Conservation (phyloP, 2,329 filamentous ascomycete species). For the Colletotrichum sp. region DNA sequence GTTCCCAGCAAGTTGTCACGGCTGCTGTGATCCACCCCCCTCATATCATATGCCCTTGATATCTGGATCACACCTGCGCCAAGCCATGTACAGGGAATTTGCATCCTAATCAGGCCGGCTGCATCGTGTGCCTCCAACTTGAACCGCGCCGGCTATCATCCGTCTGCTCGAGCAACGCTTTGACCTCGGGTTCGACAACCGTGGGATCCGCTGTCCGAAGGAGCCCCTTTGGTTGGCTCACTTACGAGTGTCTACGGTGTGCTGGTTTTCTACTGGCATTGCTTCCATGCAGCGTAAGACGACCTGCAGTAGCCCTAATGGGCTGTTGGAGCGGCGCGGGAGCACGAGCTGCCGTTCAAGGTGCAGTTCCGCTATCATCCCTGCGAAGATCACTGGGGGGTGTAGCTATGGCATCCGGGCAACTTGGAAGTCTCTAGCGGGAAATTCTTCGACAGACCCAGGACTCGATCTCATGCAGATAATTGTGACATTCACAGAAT, state of each 20-base stretch:
- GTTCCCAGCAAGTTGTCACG: not conserved
- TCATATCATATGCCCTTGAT: not conserved
- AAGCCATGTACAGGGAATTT: not conserved
- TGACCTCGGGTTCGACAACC: not conserved
- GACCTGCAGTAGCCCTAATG: conserved; percentile 12
- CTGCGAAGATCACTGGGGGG: conserved; percentile 13
- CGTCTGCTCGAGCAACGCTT: not conserved
- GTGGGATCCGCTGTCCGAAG: not conserved
- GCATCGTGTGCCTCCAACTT: conserved; percentile 1
- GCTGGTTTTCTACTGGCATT: not conserved
- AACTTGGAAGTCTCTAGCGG: not conserved
- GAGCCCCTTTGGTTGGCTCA: not conserved
- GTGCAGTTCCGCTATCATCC: not conserved
- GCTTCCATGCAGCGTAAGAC: not conserved
- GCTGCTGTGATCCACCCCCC: not conserved
- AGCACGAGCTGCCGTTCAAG: not conserved
- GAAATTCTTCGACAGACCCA: not conserved
- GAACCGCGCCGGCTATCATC: not conserved
- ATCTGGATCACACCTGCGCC: not conserved
- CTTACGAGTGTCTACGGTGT: not conserved
- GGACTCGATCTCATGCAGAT: conserved; percentile 3
- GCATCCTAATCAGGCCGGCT: not conserved
- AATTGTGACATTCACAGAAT: not conserved
- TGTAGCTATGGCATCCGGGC: not conserved
- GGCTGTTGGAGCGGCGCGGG: not conserved